Percentiles rank a stretch among this genome's conserved stretches.
These are phyloP conservation scores for Helicostylum pulchrum DNA, from an alignment of 192 early-diverging fungal species.

Conservation along the genomic window DNA sequence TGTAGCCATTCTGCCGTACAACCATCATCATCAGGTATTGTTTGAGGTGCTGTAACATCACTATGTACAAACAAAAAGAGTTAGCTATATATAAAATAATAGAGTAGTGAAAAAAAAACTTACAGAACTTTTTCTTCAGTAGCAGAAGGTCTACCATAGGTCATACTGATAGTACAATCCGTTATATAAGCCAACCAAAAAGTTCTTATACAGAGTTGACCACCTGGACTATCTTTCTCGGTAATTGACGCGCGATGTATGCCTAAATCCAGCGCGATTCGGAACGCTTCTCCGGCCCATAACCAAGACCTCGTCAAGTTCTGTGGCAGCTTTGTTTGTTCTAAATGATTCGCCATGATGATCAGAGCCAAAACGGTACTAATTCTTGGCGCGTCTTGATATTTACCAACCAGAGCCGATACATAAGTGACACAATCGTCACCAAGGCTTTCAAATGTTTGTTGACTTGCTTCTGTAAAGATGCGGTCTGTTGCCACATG, in stretches of 20 bases:
- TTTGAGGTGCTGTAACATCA: conserved; percentile 20
- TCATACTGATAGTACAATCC: conserved; percentile 63
- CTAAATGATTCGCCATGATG: conserved; percentile 58
- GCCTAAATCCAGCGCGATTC: conserved; percentile 74
- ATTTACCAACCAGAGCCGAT: conserved; percentile 54
- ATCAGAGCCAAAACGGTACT: conserved; percentile 58
- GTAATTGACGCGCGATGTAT: conserved; percentile 51
- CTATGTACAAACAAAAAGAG: neutral
- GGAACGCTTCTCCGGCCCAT: conserved; percentile 63
- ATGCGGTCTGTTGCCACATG: conserved; percentile 19
- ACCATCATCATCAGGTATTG: conserved; percentile 22
- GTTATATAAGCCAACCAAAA: conserved; percentile 72
- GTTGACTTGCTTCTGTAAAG: neutral
- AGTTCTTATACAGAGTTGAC: conserved; percentile 55
- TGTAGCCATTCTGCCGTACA: conserved; percentile 22
- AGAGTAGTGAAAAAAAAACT: conserved; percentile 1
- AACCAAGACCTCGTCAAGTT: conserved; percentile 60
- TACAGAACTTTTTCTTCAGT: conserved; percentile 44
- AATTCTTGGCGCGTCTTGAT: conserved; percentile 52
- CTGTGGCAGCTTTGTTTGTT: conserved; percentile 44
- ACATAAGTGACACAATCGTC: conserved; percentile 48
- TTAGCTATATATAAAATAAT: neutral
- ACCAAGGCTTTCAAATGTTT: neutral
- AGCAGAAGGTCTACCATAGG: conserved; percentile 54
- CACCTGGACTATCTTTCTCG: neutral